Evolutionary conservation across 345 rosid species (phyloP), one percentile per base, ranked within the genome.

Genomic region (Populus davidiana): DNA sequence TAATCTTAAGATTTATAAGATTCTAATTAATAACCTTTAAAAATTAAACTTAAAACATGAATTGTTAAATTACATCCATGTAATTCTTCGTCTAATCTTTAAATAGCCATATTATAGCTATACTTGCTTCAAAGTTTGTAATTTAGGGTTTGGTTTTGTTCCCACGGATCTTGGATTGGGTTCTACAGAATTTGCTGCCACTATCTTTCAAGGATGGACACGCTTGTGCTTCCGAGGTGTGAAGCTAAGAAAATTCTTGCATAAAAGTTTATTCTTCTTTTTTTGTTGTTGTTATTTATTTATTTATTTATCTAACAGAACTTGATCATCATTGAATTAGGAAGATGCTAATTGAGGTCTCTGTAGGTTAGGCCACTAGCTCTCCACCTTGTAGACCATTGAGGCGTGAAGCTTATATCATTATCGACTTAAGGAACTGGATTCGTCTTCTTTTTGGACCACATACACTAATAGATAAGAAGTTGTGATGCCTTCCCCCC

Each of bases 121-220:
- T 13, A 68, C 31, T 66, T 80, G 81, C 75, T 85, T 86, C 84
- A 82, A 86, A 88, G 92, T 90, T 86, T 83, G 87, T 71, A 84
- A 83, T 61, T 76, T 52, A 81, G 76, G 44, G 54, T 50, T 74
- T 16, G 47, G 79, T 79, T 67, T 77, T 36, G 90, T 82, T 72
- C 88, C 97, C 85, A 74, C 83, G 38, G 71, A 89, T 87, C 94
- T 81, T 75, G 64, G 80, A 72, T 62, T 16, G 79, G 87, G 89
- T 80, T 80, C 83, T 78, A 41, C 44, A 8, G 39, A 78, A 52
- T 62, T 39, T 39, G 65, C 13, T 63, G 38, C 47, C 12, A 39
- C 63, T 4, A 29, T 74, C 63, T 71, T 62, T 21, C 63, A 59
- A 41, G 11, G 21, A 64, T 20, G 71, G 83, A n/a, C 16, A 6